Percentiles rank a stretch among this genome's conserved stretches.
phyloP scores from a whole-genome alignment of 2,329 filamentous ascomycete genomes.

The Fusarium transvaalense region DNA sequence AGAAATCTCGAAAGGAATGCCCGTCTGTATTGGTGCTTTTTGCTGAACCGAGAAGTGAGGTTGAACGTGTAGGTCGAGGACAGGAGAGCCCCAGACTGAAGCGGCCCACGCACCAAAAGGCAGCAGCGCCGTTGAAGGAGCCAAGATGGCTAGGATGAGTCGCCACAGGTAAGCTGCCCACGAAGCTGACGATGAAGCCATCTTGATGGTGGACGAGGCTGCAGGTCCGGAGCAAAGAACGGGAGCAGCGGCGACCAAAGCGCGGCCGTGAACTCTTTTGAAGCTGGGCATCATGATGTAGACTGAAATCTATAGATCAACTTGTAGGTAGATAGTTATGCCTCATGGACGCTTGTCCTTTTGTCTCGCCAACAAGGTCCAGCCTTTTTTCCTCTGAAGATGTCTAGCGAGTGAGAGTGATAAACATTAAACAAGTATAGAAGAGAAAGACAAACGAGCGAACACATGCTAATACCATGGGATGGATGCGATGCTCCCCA shows the following conservation, averaged over 20 bases:
- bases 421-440: conserved; percentile 2
- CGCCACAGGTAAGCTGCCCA: conserved; percentile 44
- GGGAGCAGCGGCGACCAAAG: conserved; percentile 24
- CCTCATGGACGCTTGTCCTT: conserved; percentile 29
- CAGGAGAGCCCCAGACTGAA: conserved; percentile 46
- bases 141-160: conserved; percentile 42
- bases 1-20: conserved; percentile 12
- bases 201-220: conserved; percentile 37
- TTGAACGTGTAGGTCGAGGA: conserved; percentile 41
- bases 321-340: conserved; percentile 6
- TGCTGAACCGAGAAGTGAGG: conserved; percentile 36
- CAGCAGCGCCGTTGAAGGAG: conserved; percentile 42
- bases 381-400: conserved; percentile 25
- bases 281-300: conserved; percentile 44
- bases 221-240: conserved; percentile 30
- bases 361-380: conserved; percentile 35
- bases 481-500: conserved; percentile 22
- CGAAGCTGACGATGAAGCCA: conserved; percentile 38
- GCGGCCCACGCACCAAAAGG: conserved; percentile 45
- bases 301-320: conserved; percentile 8
- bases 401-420: conserved; percentile 17
- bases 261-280: conserved; percentile 41
- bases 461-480: neutral
- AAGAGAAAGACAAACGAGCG: conserved; percentile 1
- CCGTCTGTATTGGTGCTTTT: conserved; percentile 36